phyloP scores from a whole-genome alignment of 1,284 basidiomycete genomes.

The Megacollybia platyphylla region DNA sequence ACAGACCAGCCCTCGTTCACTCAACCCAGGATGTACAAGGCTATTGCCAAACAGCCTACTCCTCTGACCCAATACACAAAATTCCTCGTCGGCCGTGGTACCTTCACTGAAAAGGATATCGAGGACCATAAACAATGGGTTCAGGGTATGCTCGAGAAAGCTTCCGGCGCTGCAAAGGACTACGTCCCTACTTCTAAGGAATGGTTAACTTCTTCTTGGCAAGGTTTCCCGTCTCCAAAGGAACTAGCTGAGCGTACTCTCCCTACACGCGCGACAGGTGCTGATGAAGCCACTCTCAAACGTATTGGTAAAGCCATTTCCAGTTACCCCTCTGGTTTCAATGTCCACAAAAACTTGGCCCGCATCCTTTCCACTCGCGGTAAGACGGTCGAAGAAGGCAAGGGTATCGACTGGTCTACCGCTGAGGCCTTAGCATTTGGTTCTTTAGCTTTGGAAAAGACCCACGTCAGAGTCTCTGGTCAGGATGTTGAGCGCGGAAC shows the following conservation, averaged over 20 bases:
- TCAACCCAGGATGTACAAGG: slow-evolving; percentile 98
- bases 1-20: slow-evolving; percentile 99
- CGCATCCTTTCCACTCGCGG: slow-evolving; percentile 85
- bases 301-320: slow-evolving; percentile 83
- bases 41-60: slow-evolving; percentile 90
- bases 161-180: slow-evolving; percentile 82
- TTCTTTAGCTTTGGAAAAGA: slow-evolving; percentile 83
- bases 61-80: slow-evolving; percentile 89
- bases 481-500: slow-evolving; percentile 99
- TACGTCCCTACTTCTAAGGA: slow-evolving; percentile 91
- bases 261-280: slow-evolving; percentile 81
- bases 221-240: slow-evolving; percentile 95
- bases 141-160: slow-evolving; percentile 96
- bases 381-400: slow-evolving; percentile 84
- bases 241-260: slow-evolving; percentile 89
- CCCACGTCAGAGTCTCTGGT: slow-evolving; percentile 91
- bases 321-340: slow-evolving; percentile 77
- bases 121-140: slow-evolving; percentile 99
- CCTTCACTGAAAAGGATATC: slow-evolving; percentile 93
- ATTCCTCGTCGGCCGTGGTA: slow-evolving; percentile 82
- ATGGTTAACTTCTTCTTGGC: slow-evolving; percentile 98
- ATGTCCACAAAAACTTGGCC: slow-evolving; percentile 85
- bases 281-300: slow-evolving; percentile 69
- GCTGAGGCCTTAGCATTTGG: slow-evolving; percentile 98
- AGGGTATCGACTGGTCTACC: slow-evolving; percentile 97